Percentiles rank a stretch among this genome's conserved stretches.
Conservation (phyloP, 306 rosid genomes). For the Datisca glomerata region DNA sequence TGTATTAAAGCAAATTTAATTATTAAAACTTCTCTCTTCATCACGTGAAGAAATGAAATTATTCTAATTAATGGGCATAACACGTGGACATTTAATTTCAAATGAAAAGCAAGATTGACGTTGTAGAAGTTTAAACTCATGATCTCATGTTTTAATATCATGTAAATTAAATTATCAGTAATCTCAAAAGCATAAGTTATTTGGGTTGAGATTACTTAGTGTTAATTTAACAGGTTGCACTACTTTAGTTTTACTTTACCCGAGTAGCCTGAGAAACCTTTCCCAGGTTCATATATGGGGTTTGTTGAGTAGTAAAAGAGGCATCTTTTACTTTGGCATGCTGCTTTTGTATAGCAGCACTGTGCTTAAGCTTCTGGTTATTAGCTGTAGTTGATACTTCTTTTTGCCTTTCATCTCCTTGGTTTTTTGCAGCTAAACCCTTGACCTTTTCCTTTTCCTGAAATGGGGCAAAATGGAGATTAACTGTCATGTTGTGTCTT, state of each 20-base stretch:
- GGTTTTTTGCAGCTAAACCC: slow-evolving; percentile 20
- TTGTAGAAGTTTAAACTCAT: too few species aligned
- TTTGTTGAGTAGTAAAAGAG: slow-evolving; percentile 11
- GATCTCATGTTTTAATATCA: too few species aligned
- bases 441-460: slow-evolving; percentile 39
- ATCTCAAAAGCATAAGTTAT: too few species aligned
- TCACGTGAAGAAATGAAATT: too few species aligned
- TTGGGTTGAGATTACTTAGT: too few species aligned
- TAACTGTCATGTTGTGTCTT: slow-evolving; percentile 1
- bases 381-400: slow-evolving; percentile 20
- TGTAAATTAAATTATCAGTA: too few species aligned
- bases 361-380: slow-evolving; percentile 28
- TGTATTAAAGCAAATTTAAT: too few species aligned
- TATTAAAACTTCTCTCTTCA: too few species aligned
- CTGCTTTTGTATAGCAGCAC: slow-evolving; percentile 13
- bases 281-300: slow-evolving; percentile 26
- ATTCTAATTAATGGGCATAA: too few species aligned
- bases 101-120: too few species aligned
- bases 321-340: slow-evolving; percentile 21
- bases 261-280: slow-evolving; percentile 38
- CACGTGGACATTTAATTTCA: too few species aligned
- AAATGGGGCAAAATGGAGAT: slow-evolving; percentile 12
- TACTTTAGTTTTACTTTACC: slow-evolving; percentile 25
- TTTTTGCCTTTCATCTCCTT: slow-evolving; percentile 23
- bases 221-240: too few species aligned